Evolutionary conservation across 2,329 filamentous ascomycete genomes (phyloP).

Genomic region (Dothidotthia symphoricarpi): DNA sequence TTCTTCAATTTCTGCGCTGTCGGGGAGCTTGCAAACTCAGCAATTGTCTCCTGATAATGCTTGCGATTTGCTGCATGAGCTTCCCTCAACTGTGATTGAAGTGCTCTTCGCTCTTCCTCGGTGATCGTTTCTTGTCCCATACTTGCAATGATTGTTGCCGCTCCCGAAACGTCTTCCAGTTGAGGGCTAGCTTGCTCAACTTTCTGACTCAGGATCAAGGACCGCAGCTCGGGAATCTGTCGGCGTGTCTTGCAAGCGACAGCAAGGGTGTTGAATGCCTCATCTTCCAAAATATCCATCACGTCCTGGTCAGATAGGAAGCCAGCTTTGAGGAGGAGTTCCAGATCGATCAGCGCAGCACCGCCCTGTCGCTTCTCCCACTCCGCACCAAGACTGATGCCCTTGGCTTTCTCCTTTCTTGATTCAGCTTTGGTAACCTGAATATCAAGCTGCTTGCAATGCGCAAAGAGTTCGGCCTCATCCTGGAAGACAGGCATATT

Average conservation of each 20-base stretch:
- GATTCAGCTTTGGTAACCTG: slow-evolving; percentile 15
- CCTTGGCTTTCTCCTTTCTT: slow-evolving; percentile 9
- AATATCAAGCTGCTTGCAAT: slow-evolving; percentile 16
- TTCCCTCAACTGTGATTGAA: slow-evolving; percentile 27
- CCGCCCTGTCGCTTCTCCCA: slow-evolving; percentile 22
- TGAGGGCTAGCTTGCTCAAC: slow-evolving; percentile 27
- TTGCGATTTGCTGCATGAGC: slow-evolving; percentile 32
- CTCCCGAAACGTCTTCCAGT: slow-evolving; percentile 33
- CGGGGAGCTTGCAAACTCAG: slow-evolving; percentile 12
- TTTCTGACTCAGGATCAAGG: slow-evolving; percentile 29
- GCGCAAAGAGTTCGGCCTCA: slow-evolving; percentile 19
- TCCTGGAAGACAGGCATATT: slow-evolving; percentile 15
- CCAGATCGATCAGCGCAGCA: slow-evolving; percentile 19
- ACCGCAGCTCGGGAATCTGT: slow-evolving; percentile 23
- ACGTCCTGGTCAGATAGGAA: slow-evolving; percentile 18
- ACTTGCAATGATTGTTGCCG: slow-evolving; percentile 24
- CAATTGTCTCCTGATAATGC: slow-evolving; percentile 18
- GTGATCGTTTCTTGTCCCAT: slow-evolving; percentile 14
- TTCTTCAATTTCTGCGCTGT: slow-evolving; percentile 10
- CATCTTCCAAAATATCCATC: slow-evolving; percentile 24
- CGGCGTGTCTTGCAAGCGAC: slow-evolving; percentile 34
- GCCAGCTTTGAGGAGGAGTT: slow-evolving; percentile 20
- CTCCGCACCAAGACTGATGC: slow-evolving; percentile 19
- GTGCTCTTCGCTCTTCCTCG: slow-evolving; percentile 10
- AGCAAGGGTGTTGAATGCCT: slow-evolving; percentile 30